Percentiles rank a stretch among this genome's conserved stretches.
Conservation (phyloP, 2,329 filamentous ascomycete genomes). For the Fusarium temperatum region DNA sequence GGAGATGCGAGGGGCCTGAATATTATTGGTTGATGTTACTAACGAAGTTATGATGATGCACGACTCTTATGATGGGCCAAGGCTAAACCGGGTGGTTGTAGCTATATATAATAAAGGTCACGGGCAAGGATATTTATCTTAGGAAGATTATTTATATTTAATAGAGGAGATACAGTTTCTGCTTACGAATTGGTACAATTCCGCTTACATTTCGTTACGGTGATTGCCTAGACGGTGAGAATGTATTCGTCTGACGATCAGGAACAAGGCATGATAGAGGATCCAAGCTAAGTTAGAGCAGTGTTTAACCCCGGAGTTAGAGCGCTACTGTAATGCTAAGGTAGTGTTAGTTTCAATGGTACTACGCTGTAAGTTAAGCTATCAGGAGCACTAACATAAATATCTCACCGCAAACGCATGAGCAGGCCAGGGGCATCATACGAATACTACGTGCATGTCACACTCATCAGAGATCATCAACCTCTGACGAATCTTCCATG, state of each 20-base stretch:
- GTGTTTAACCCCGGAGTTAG: conserved; percentile 1
- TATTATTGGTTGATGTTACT: not conserved
- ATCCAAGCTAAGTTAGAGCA: conserved; percentile 10
- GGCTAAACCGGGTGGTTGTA: not conserved
- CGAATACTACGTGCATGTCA: not conserved
- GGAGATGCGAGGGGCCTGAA: conserved; percentile 10
- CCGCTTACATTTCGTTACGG: not conserved
- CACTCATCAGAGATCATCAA: not conserved
- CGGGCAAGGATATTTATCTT: not conserved
- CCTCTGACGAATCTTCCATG: conserved; percentile 14
- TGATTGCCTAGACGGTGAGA: not conserved
- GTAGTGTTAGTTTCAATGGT: not conserved
- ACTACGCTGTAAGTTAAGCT: not conserved
- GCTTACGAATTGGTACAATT: not conserved
- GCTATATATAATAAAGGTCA: not conserved
- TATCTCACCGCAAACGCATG: conserved; percentile 12
- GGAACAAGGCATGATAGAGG: conserved; percentile 14
- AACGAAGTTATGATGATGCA: conserved; percentile 16
- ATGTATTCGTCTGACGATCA: not conserved
- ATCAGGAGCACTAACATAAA: conserved; percentile 13
- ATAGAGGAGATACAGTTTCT: conserved; percentile 1
- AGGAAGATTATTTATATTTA: not conserved
- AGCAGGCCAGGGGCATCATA: conserved; percentile 11
- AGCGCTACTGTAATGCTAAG: not conserved
- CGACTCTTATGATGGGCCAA: conserved; percentile 12